These are phyloP conservation scores for Lachnellula occidentalis DNA, from an alignment of 2,329 filamentous ascomycete species.

Conservation along the genomic window DNA sequence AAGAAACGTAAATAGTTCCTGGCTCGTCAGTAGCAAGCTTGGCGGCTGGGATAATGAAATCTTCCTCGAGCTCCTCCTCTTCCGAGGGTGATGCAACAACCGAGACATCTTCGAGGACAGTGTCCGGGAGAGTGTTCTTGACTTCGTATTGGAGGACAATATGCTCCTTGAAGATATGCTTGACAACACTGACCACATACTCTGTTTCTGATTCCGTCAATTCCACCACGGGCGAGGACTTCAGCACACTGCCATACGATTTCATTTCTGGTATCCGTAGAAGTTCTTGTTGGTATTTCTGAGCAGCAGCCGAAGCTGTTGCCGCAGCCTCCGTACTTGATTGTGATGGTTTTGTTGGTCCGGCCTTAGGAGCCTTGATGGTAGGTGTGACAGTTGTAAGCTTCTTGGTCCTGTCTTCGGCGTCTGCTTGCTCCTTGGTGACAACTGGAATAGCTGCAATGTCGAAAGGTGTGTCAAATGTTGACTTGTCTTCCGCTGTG, in stretches of 20 bases:
- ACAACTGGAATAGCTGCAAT: constrained; percentile 87
- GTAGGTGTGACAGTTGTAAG: constrained; percentile 88
- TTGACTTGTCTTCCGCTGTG: constrained; percentile 81
- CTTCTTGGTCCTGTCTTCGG: constrained; percentile 95
- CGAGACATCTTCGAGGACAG: constrained; percentile 83
- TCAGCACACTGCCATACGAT: constrained; percentile 83
- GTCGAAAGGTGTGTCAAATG: constrained; percentile 83
- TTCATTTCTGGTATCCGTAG: constrained; percentile 86
- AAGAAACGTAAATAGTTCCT: constrained; percentile 91
- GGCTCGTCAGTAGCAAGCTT: constrained; percentile 79
- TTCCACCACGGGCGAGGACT: constrained; percentile 80
- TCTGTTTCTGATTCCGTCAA: constrained; percentile 96
- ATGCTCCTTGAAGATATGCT: constrained; percentile 97
- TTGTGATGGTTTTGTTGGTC: constrained; percentile 65
- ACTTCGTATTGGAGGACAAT: constrained; percentile 94
- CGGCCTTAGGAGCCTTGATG: constrained; percentile 84
- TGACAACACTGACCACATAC: constrained; percentile 88
- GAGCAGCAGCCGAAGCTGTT: constrained; percentile 71
- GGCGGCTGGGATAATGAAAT: constrained; percentile 87
- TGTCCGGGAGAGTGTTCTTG: constrained; percentile 92
- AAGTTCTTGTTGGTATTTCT: constrained; percentile 85
- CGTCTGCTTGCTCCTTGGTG: constrained; percentile 90
- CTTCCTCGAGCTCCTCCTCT: constrained; percentile 79
- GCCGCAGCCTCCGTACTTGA: constrained; percentile 69
- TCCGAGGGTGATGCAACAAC: constrained; percentile 75